Evolutionary conservation across 441 rosid genomes (phyloP).

Genomic region (Pelargonium fulgidum): DNA sequence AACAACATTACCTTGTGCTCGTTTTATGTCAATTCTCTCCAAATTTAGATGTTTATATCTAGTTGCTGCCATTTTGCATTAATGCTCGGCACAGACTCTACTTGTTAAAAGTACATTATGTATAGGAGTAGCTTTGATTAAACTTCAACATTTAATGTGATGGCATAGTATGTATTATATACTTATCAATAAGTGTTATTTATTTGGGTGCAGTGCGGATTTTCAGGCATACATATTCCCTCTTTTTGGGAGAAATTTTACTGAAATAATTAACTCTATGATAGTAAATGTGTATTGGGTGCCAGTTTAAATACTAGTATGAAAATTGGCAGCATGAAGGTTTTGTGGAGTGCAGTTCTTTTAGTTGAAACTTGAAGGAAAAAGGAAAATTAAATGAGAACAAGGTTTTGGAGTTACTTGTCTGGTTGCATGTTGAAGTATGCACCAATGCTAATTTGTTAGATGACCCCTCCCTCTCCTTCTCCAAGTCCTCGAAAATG

Average conservation of each 20-base stretch:
- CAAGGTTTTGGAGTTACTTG: neutral
- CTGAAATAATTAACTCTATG: neutral
- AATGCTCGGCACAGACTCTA: neutral
- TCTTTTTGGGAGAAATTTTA: neutral
- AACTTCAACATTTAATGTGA: neutral
- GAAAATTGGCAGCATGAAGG: neutral
- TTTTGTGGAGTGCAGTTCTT: neutral
- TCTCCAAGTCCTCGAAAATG: neutral
- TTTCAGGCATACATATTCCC: neutral
- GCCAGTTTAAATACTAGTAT: neutral
- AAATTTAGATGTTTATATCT: neutral
- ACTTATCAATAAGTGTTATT: neutral
- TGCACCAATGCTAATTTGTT: neutral
- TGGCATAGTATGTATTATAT: neutral
- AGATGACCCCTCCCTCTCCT: neutral
- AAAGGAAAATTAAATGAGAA: neutral
- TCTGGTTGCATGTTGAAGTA: neutral
- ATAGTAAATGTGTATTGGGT: neutral
- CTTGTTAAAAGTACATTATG: neutral
- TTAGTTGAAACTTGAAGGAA: neutral
- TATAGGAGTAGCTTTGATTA: neutral
- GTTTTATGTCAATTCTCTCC: neutral
- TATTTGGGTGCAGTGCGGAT: neutral
- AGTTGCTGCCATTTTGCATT: neutral
- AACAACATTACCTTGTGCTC: neutral